Evolutionary conservation across 805 yeast genomes (phyloP).

Genomic region (Suhomyces tanzawaensis): DNA sequence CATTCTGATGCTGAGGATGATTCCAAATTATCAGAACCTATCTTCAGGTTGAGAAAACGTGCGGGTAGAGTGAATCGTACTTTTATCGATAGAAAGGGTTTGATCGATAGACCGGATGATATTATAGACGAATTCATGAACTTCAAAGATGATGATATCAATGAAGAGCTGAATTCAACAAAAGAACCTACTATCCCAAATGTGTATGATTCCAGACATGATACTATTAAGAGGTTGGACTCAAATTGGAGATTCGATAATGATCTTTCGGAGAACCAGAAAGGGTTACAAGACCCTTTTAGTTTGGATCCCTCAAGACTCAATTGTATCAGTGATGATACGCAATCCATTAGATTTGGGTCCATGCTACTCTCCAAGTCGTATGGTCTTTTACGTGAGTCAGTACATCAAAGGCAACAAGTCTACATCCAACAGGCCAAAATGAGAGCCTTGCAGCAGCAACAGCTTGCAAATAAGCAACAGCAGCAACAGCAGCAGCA

Average conservation of each 20-base stretch:
- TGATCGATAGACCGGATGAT: constrained; percentile 34
- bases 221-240: constrained; percentile 46
- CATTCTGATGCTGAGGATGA: constrained; percentile 19
- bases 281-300: constrained; percentile 46
- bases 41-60: constrained; percentile 69
- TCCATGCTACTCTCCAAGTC: constrained; percentile 87
- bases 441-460: constrained; percentile 42
- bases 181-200: constrained; percentile 10
- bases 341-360: constrained; percentile 89
- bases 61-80: constrained; percentile 66
- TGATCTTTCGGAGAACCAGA: constrained; percentile 45
- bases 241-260: constrained; percentile 69
- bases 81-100: constrained; percentile 73
- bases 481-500: constrained; percentile 7
- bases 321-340: constrained; percentile 78
- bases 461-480: constrained; percentile 24
- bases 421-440: constrained; percentile 48
- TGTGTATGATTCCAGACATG: constrained; percentile 48
- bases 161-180: constrained; percentile 9
- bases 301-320: constrained; percentile 77
- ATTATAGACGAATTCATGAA: constrained; percentile 42
- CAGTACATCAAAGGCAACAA: constrained; percentile 66
- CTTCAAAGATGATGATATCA: constrained; percentile 28
- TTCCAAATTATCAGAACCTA: constrained; percentile 43
- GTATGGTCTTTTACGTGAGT: constrained; percentile 73